These are phyloP conservation scores for Sarocladiaceae sp. DNA, from an alignment of 2,329 filamentous ascomycete species.

Conservation along the genomic window DNA sequence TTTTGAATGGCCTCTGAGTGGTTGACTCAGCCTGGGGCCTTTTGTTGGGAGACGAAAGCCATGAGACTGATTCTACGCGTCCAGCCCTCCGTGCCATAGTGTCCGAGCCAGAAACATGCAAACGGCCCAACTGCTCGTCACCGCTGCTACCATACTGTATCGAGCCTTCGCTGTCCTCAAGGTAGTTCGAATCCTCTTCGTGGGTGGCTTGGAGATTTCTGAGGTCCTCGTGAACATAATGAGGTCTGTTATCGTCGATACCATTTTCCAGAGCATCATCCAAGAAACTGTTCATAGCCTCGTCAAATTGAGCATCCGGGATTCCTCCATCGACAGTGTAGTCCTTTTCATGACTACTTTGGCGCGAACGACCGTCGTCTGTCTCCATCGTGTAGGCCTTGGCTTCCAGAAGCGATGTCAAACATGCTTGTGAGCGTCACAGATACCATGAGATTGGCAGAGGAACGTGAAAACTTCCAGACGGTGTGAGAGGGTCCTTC, in stretches of 20 bases:
- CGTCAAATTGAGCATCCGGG: constrained; percentile 9
- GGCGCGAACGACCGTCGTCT: background rate
- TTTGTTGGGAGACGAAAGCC: background rate
- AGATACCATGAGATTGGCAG: background rate
- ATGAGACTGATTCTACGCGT: no score
- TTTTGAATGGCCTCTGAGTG: constrained; percentile 37
- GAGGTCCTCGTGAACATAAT: background rate
- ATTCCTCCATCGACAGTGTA: constrained; percentile 7
- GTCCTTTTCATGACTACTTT: background rate
- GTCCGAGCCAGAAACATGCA: no score
- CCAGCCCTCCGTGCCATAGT: no score
- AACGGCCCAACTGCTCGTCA: no score
- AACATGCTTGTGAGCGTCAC: background rate
- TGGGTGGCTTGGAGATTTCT: background rate
- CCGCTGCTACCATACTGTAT: constrained; percentile 9
- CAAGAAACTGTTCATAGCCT: background rate
- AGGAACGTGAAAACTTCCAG: no score
- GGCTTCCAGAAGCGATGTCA: background rate
- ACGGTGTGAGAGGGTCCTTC: background rate
- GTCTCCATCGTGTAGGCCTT: background rate
- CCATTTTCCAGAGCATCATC: constrained; percentile 1
- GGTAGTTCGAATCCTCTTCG: constrained; percentile 9
- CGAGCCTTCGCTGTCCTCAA: constrained; percentile 9
- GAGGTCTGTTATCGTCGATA: background rate
- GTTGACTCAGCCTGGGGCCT: background rate